A percentile compares a stretch with the other conserved stretches of the same genome.
phyloP scores from a whole-genome alignment of 495 filamentous ascomycete species.

The Penicillium macrosclerotiorum region DNA sequence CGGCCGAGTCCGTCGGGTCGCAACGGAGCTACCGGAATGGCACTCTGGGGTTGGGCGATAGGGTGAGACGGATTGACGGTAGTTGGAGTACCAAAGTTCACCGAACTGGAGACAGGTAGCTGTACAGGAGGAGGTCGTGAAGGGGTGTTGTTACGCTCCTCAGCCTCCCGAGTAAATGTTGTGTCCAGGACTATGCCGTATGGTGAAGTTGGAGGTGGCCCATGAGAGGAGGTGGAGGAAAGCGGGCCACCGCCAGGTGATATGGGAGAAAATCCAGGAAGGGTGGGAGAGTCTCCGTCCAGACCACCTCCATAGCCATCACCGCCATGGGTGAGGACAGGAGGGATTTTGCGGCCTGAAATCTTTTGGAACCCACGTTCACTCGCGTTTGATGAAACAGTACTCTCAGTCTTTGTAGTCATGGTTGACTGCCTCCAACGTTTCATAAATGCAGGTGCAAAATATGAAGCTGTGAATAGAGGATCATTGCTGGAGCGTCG shows the following conservation, averaged over 20 bases:
- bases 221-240: slow-evolving; percentile 23
- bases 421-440: slow-evolving; percentile 37
- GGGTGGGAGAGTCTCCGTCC: slow-evolving; percentile 20
- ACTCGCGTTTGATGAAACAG: slow-evolving; percentile 31
- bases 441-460: slow-evolving; percentile 48
- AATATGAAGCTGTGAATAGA: slow-evolving; percentile 53
- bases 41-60: slow-evolving; percentile 25
- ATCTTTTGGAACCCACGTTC: slow-evolving; percentile 61
- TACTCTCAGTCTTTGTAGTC: slow-evolving; percentile 46
- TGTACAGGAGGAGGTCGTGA: slow-evolving; percentile 49
- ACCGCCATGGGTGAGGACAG: slow-evolving; percentile 66
- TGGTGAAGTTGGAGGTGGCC: slow-evolving; percentile 33
- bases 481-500: slow-evolving; percentile 55
- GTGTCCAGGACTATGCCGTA: slow-evolving; percentile 39
- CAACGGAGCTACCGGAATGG: slow-evolving; percentile 20
- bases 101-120: slow-evolving; percentile 46
- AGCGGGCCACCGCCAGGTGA: slow-evolving; percentile 16
- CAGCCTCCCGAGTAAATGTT: slow-evolving; percentile 34
- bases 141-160: slow-evolving; percentile 28
- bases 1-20: slow-evolving; percentile 49
- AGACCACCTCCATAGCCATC: slow-evolving; percentile 63
- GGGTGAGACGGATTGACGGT: slow-evolving; percentile 21
- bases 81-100: slow-evolving; percentile 28
- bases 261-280: slow-evolving; percentile 17
- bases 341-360: slow-evolving; percentile 69